phyloP scores from a whole-genome alignment of 176 grass and related monocot species.

The Musa beccarii region DNA sequence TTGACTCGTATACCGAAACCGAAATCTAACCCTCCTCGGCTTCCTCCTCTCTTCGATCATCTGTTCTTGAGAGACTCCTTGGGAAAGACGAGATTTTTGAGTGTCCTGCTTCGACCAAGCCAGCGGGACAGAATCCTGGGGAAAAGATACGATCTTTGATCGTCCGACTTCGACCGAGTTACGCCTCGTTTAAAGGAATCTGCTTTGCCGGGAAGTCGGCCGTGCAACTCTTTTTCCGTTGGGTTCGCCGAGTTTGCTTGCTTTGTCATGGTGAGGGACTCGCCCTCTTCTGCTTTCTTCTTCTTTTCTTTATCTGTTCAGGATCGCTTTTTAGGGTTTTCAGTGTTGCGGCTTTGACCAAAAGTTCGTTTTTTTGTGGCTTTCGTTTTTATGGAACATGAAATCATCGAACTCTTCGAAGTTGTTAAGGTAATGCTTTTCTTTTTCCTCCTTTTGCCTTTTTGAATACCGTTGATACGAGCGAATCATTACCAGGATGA shows the following conservation, averaged over 20 bases:
- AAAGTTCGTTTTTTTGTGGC: not conserved
- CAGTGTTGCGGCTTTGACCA: no score
- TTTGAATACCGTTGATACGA: no score
- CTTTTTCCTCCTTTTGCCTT: no score
- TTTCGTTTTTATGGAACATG: constrained; percentile 26
- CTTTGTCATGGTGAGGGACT: not conserved
- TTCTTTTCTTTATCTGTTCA: not conserved
- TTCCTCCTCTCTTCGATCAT: no score
- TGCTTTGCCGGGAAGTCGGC: not conserved
- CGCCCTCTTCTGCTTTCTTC: not conserved
- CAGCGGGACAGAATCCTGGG: not conserved
- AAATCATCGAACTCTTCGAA: constrained; percentile 21
- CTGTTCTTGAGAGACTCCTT: not conserved
- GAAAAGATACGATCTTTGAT: not conserved
- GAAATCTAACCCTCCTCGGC: no score
- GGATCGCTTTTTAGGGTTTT: not conserved
- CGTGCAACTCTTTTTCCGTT: not conserved
- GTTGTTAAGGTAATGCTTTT: constrained; percentile 4
- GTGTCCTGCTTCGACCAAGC: not conserved
- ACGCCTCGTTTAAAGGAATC: no score
- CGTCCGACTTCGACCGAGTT: not conserved
- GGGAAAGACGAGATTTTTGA: not conserved
- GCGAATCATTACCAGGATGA: no score
- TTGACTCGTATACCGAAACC: no score
- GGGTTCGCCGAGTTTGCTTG: not conserved